A percentile compares a stretch with the other conserved stretches of the same genome.
Conservation (phyloP, 2,329 filamentous ascomycete genomes). For the Colletotrichum sp. region DNA sequence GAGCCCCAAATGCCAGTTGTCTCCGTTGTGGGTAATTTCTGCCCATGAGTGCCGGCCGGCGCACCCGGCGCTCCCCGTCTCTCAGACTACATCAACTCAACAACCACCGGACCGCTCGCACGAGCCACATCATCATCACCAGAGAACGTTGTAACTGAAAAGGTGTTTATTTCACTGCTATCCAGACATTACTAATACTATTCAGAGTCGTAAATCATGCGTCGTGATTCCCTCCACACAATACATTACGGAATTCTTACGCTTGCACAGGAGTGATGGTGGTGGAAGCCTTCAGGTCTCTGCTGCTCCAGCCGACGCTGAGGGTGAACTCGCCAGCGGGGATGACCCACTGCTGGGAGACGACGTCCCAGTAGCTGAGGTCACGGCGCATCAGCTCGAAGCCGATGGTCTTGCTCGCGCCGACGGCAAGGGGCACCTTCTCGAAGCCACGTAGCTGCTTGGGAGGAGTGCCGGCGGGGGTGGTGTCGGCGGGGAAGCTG, state of each 20-base stretch:
- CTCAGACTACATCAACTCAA: neutral
- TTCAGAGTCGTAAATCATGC: conserved; percentile 10
- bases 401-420: conserved; percentile 41
- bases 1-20: neutral
- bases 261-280: conserved; percentile 13
- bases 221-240: neutral
- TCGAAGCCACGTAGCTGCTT: conserved; percentile 57
- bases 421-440: conserved; percentile 48
- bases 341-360: conserved; percentile 46
- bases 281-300: conserved; percentile 15
- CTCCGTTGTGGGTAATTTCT: neutral
- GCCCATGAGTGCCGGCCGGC: neutral
- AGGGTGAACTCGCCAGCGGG: conserved; percentile 34
- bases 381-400: conserved; percentile 55
- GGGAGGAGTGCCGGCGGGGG: conserved; percentile 50
- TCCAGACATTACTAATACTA: conserved; percentile 17
- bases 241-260: neutral
- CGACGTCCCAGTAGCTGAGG: conserved; percentile 53
- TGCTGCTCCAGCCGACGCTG: conserved; percentile 35
- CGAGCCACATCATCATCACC: neutral
- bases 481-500: conserved; percentile 37
- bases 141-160: neutral
- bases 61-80: neutral
- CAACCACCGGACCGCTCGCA: neutral
- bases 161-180: neutral